Base-by-base conservation (phyloP, 306 rosid genomes). In the Casuarina glauca region DNA sequence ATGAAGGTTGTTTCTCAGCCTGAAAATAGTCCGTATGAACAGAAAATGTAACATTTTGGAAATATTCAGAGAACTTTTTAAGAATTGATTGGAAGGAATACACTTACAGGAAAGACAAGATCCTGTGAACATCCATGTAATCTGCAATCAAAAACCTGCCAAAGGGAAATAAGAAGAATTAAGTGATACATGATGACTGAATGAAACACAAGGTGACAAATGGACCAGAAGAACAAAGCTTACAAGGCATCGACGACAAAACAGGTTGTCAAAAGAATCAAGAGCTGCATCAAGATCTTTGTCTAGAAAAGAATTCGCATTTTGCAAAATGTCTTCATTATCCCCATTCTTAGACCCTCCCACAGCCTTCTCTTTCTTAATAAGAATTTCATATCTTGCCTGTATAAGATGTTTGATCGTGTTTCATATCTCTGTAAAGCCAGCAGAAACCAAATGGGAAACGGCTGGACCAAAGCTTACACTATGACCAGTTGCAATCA, bases 41-140 rank as follows among this genome's bases (percentile, higher is more conserved):
- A 10, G 13, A 76, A 48, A 44, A 36, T 63, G 77, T 42, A 70
- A 39, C 58, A 78, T 54, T 72, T 44, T 61, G 68, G 76, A 72
- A 13, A 55, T 57, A 76, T 50, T 73, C 69, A 76, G 32, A 54
- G 35, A 67, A 19, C 66, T 44, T 43, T 35, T 42, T 61, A 41
- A 38, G 50, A 80, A 44, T 57, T 73, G 41, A 35, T 39, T 57
- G 43, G 57, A 44, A 76, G 58, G 43, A 38, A 80, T 68, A 68
- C 53, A 80, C 97, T 88, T 86, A 96, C 99, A 69, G 99, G 97
- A 77, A 90, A 93, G 80, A 96, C 91, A 85, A 96, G 98, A 88
- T 96, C 99, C 84, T 96, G 99, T 1, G 99, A 96, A 73, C 99
- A 96, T 69, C 99, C 99, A 84, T 96, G 99, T 72, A 93, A 88